Evolutionary conservation across 139 green algal genomes (phyloP).

Genomic region (Ettlia oleoabundans): DNA sequence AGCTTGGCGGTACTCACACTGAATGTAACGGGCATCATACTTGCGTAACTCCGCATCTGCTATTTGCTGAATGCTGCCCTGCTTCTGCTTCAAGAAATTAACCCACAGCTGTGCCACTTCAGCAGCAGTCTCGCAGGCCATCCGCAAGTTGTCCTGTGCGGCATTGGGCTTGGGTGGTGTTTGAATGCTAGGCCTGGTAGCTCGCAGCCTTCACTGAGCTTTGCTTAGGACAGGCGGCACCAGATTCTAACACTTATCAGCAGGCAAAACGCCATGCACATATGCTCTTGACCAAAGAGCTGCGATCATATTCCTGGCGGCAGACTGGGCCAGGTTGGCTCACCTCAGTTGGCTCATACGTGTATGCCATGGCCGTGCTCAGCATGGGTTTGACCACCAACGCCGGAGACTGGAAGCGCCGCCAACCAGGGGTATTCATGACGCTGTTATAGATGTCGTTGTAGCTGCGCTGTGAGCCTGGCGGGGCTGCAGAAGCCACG

Average conservation of each 20-base stretch:
- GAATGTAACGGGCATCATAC: neutral
- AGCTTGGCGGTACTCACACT: neutral
- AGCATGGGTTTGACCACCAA: constrained; percentile 9
- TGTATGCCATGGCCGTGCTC: constrained; percentile 1
- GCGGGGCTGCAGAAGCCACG: neutral
- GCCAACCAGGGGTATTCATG: neutral
- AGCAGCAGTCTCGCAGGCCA: neutral
- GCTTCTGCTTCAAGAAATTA: neutral
- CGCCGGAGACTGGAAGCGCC: neutral
- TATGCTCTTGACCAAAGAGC: too few relatives aligned
- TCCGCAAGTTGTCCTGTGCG: neutral
- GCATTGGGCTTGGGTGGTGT: neutral
- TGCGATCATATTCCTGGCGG: too few relatives aligned
- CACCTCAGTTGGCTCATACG: constrained; percentile 5
- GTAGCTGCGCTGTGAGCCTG: neutral
- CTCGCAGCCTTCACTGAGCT: too few relatives aligned
- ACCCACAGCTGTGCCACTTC: constrained; percentile 19
- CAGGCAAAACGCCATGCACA: neutral
- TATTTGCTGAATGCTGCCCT: neutral
- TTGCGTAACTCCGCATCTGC: neutral
- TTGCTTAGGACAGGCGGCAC: neutral
- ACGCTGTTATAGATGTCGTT: neutral
- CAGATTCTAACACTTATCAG: neutral
- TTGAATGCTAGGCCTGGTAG: neutral
- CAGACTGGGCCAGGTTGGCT: too few relatives aligned